Conservation (phyloP, 345 rosid genomes). For the Citrus cavaleriei region DNA sequence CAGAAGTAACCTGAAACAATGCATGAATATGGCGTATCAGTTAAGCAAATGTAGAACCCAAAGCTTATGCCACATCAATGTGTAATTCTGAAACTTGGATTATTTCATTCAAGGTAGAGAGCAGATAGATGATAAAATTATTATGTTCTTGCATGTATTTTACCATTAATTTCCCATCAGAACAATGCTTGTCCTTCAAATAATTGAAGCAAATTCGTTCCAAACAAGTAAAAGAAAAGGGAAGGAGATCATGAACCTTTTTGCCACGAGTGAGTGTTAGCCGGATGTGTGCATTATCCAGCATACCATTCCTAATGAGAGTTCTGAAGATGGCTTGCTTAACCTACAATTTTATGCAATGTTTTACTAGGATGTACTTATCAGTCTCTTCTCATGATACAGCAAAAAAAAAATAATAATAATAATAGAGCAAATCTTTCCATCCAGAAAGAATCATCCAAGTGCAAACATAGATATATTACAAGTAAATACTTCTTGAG, state of each 20-base stretch:
- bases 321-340: conserved; percentile 83
- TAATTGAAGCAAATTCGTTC: not conserved
- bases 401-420: not conserved
- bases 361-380: conserved; percentile 7
- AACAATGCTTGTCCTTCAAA: not conserved
- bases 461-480: not conserved
- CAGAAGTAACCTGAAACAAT: conserved; percentile 72
- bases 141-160: not conserved
- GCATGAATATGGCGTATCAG: not conserved
- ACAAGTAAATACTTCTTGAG: not conserved
- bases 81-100: not conserved
- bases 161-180: not conserved
- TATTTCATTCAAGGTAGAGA: not conserved
- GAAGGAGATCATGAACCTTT: conserved; percentile 41
- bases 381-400: not conserved
- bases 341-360: conserved; percentile 36
- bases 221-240: not conserved
- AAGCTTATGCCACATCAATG: not conserved
- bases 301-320: conserved; percentile 79
- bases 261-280: conserved; percentile 84
- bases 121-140: not conserved
- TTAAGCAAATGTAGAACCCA: not conserved
- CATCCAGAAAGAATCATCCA: not conserved
- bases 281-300: conserved; percentile 79
- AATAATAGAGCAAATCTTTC: not conserved